Base-by-base conservation (phyloP, 768 basidiomycete genomes). In the Dentipellis fragilis region DNA sequence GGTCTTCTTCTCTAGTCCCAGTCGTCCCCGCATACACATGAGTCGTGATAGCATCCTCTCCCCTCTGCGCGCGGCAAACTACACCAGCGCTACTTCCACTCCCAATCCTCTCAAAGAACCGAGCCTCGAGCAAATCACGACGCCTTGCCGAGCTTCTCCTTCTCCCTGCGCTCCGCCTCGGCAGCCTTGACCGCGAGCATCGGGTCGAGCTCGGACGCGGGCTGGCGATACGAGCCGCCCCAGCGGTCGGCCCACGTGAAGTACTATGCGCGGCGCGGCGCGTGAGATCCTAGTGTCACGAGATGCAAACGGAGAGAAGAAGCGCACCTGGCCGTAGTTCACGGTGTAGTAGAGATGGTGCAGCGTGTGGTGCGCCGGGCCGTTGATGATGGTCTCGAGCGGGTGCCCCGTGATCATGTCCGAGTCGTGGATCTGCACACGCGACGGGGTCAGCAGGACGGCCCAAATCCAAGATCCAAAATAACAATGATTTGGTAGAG, bases 341-440 rank as follows among this genome's bases (percentile, higher is more conserved):
- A 89, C 87, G 45, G 88, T 96, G 73, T 97, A 98, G 74, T 94
- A 95, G 19, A 99, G 73, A 66, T 98, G 96, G 68, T 97, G 95
- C 45, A 97, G 75, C 0, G 94, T 98, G 68, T 99, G 96, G 64
- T 99, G 96, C 2, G 94, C 92, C 2, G 96, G 95, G n/a, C 93
- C 93, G 71, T 98, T 99, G 72, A 99, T 93, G 67, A 89, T 71
- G 57, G 77, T 84, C 72, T 97, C 95, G 4, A 96, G 78, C 4
- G 84, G 74, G 67, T 91, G 87, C 3, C 88, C 94, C 29, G 91
- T 90, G 65, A 98, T 83, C 95, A 99, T 98, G 73, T 98, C 96
- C 3, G 92, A 94, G 70, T 99, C 96, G 67, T 99, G 95, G 62
- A 99, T 99, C 91, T 93, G 65, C 23, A 37, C 38, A 7, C 37